phyloP scores from a whole-genome alignment of 164 flowering plant species.

The Tetrastigma voinierianum region DNA sequence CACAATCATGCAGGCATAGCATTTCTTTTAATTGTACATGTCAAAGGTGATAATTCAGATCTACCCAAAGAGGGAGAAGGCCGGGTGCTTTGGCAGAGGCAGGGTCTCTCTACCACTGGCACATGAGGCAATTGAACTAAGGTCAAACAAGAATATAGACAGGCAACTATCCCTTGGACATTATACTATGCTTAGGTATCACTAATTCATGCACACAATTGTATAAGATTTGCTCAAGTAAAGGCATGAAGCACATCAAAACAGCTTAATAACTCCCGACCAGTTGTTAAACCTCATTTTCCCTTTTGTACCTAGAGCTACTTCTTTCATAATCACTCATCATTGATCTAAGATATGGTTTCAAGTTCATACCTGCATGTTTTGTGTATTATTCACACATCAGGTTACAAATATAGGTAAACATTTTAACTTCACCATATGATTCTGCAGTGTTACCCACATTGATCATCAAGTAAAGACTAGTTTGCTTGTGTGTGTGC shows the following conservation, averaged over 20 bases:
- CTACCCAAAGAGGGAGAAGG: too few species aligned
- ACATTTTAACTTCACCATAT: too few species aligned
- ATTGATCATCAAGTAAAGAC: too few species aligned
- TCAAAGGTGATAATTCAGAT: too few species aligned
- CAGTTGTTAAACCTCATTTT: slow-evolving; percentile 68
- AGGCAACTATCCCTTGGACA: background rate
- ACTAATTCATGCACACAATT: background rate
- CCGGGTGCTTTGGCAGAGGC: too few species aligned
- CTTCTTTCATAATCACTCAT: slow-evolving; percentile 98
- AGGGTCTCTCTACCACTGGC: too few species aligned
- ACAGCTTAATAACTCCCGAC: slow-evolving; percentile 90
- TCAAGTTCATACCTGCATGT: slow-evolving; percentile 79
- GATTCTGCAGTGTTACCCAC: too few species aligned
- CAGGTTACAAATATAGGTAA: background rate
- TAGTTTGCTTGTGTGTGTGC: too few species aligned
- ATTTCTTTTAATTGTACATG: too few species aligned
- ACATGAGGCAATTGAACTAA: background rate
- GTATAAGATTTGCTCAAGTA: background rate
- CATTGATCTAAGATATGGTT: slow-evolving; percentile 84
- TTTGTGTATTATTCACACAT: background rate
- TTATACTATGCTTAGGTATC: background rate
- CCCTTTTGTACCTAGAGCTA: slow-evolving; percentile 77
- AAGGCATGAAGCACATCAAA: slow-evolving; percentile 74
- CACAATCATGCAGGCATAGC: too few species aligned
- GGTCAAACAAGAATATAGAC: too few species aligned